Evolutionary conservation across 1,284 basidiomycete genomes (phyloP).

Genomic region (Uromyces viciae-fabae): DNA sequence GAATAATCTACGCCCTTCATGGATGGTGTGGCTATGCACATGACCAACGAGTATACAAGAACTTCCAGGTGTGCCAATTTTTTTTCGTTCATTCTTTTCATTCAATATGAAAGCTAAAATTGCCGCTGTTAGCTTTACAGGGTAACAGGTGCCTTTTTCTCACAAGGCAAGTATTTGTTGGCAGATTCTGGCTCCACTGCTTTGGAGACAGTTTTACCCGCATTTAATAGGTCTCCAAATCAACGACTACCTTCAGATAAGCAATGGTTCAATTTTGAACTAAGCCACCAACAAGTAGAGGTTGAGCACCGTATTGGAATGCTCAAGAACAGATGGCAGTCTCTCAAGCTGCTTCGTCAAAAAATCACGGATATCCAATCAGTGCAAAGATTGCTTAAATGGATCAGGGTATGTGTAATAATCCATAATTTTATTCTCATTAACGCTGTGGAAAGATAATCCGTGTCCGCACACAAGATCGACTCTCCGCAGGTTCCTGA

Average conservation of each 20-base stretch:
- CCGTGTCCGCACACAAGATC: too few relatives aligned
- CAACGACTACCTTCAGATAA: background rate
- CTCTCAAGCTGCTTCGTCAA: background rate
- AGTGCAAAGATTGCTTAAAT: background rate
- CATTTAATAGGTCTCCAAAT: background rate
- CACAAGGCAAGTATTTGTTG: background rate
- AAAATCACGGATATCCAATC: background rate
- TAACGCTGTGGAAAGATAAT: too few relatives aligned
- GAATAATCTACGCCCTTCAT: background rate
- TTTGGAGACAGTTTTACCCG: background rate
- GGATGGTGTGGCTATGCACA: conserved; percentile 24
- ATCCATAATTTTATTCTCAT: background rate
- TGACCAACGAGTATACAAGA: background rate
- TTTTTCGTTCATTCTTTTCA: background rate
- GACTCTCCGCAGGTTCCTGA: too few relatives aligned
- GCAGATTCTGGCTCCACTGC: conserved; percentile 15
- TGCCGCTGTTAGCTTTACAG: background rate
- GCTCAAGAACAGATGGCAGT: conserved; percentile 13
- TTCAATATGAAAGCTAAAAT: too few relatives aligned
- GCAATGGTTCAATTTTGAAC: background rate
- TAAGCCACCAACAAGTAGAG: background rate
- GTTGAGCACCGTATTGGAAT: conserved; percentile 34
- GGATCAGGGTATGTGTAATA: background rate
- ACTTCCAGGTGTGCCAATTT: background rate
- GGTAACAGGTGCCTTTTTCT: background rate